A percentile compares a stretch with the other conserved stretches of the same genome.
Evolutionary conservation across 1,284 basidiomycete genomes (phyloP).

Genomic region (Xerocomus nothofagi): DNA sequence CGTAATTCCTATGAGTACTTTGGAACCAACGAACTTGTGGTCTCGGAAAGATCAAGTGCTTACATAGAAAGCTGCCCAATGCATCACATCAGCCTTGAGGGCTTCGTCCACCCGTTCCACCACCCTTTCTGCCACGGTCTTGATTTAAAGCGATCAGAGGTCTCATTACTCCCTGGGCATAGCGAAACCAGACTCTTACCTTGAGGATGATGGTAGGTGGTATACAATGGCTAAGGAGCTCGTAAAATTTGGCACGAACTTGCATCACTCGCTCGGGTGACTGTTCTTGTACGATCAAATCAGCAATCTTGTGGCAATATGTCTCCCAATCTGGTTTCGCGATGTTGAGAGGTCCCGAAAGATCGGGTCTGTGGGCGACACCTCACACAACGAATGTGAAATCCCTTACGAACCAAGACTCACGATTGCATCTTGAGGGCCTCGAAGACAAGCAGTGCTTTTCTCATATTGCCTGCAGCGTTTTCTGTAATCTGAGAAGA

Average conservation of each 20-base stretch:
- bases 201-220: conserved; percentile 92
- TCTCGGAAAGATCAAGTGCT: conserved; percentile 30
- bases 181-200: conserved; percentile 44
- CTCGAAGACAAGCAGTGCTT: conserved; percentile 93
- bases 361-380: conserved; percentile 55
- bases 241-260: conserved; percentile 91
- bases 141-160: conserved; percentile 11
- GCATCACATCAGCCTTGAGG: conserved; percentile 88
- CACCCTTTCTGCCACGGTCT: conserved; percentile 88
- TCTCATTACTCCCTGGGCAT: background rate
- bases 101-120: conserved; percentile 79
- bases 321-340: conserved; percentile 99
- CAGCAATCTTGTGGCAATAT: conserved; percentile 95
- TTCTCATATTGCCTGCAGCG: conserved; percentile 89
- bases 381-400: conserved; percentile 4
- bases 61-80: conserved; percentile 97
- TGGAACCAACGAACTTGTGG: background rate
- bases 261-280: conserved; percentile 90
- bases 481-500: conserved; percentile 76
- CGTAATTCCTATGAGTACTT: conserved; percentile 69
- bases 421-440: conserved; percentile 94
- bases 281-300: conserved; percentile 91
- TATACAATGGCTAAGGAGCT: conserved; percentile 95
- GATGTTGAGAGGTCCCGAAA: conserved; percentile 72
- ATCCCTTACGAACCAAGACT: conserved; percentile 28